Evolutionary conservation across 257 asterid genomes (phyloP), one percentile per base, ranked within the genome.

Genomic region (Anisodus tanguticus): DNA sequence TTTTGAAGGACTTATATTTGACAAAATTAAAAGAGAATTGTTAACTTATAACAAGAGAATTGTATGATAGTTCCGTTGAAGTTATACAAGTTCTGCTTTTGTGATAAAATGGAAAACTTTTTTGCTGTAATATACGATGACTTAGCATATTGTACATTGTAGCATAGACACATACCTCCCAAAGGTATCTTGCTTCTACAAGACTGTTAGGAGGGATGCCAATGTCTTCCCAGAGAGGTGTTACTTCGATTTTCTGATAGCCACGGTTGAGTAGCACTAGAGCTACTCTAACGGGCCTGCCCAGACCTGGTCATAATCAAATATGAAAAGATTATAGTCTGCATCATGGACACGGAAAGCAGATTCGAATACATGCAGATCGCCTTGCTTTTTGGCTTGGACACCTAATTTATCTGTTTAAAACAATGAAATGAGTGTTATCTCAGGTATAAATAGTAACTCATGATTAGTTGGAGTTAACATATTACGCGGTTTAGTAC

Each of bases 241-340:
- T 88, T 2, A 93, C 79, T 77, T 89, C 6, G 0, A 71, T 83
- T 3, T 85, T 83, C 12, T 0, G 0, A 4, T 88, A 39, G n/a
- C 95, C 93, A 19, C 97, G 92, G 85, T 93, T 95, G 19, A 93
- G 87, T 72, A 95, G 88, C 77, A 95, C 84, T 62, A 95, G 70
- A 6, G 92, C 98, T 71, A 91, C 91, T 87, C 95, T 90, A 95
- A 95, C 11, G 97, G 94, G 49, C 96, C 98, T 57, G 98, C 98
- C 98, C 98, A 95, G 9, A 93, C 91, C 98, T 94, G 82, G 43
- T 19, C 15, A 49, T 49, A 49, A 79, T 49, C 9, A 9, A 49
- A 49, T 7, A 9, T 35, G 12, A 39, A 3, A 69, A 67, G 19
- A 13, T 3, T 9, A 70, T 31, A 3, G 10, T 37, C 37, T 67